Evolutionary conservation across 1,284 basidiomycete genomes (phyloP).

Genomic region (Microbotryum lychnidis-dioicae): DNA sequence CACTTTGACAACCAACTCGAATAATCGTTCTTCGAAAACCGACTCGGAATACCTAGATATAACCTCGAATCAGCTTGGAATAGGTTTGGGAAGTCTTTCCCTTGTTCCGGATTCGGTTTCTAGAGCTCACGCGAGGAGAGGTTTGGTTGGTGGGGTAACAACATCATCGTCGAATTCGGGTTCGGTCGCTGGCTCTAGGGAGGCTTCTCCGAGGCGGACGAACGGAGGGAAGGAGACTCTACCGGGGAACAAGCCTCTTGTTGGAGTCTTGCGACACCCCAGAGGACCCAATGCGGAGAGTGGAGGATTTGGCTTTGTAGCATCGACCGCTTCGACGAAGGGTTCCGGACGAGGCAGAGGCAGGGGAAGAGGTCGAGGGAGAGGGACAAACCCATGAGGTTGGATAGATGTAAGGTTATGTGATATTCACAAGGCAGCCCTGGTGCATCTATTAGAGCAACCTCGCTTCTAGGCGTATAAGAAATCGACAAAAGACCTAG

Average conservation of each 20-base stretch:
- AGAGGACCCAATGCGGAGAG: slow-evolving; percentile 3
- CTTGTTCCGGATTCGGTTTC: not conserved
- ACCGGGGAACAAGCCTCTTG: too few relatives aligned
- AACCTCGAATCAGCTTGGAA: not conserved
- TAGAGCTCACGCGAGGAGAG: not conserved
- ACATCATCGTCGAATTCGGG: not conserved
- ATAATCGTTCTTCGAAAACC: too few relatives aligned
- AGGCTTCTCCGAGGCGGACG: not conserved
- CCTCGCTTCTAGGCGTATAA: not conserved
- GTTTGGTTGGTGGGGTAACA: not conserved
- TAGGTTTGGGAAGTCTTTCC: not conserved
- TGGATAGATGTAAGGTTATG: not conserved
- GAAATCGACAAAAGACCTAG: too few relatives aligned
- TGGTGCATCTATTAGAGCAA: not conserved
- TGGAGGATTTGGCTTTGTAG: slow-evolving; percentile 3
- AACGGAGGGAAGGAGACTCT: not conserved
- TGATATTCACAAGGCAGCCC: not conserved
- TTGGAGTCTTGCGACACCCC: not conserved
- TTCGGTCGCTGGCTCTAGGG: not conserved
- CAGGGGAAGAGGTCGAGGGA: not conserved
- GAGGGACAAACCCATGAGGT: not conserved
- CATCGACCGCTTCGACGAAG: not conserved
- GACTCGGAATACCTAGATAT: too few relatives aligned
- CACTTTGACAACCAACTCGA: too few relatives aligned
- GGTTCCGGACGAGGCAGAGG: not conserved